phyloP scores from a whole-genome alignment of 202 grass and related monocot genomes.

The Carex arenaria region DNA sequence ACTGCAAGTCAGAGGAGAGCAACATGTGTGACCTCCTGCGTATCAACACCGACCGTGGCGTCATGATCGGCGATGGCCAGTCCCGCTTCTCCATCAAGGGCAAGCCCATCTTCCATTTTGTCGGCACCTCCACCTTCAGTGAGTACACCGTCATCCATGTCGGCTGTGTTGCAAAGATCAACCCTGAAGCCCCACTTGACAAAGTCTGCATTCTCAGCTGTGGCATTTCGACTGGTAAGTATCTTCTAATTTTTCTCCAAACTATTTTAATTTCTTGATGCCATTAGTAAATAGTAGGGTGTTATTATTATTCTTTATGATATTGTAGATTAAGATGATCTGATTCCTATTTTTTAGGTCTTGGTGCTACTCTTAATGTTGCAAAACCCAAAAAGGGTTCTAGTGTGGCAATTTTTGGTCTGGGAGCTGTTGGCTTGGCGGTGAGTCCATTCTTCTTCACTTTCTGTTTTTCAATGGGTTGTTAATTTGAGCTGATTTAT shows the following conservation, averaged over 20 bases:
- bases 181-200: slow-evolving; percentile 74
- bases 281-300: background rate
- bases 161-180: slow-evolving; percentile 83
- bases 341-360: slow-evolving; percentile 33
- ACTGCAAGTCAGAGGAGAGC: slow-evolving; percentile 82
- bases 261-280: background rate
- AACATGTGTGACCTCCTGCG: slow-evolving; percentile 93
- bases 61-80: slow-evolving; percentile 75
- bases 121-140: slow-evolving; percentile 93
- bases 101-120: slow-evolving; percentile 82
- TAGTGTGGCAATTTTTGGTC: slow-evolving; percentile 72
- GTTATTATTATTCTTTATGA: background rate
- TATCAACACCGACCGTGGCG: slow-evolving; percentile 84
- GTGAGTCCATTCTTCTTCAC: slow-evolving; percentile 23
- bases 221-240: slow-evolving; percentile 79
- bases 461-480: background rate
- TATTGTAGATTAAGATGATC: background rate
- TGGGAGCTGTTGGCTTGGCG: slow-evolving; percentile 86
- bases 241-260: background rate
- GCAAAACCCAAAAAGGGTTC: slow-evolving; percentile 77
- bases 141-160: slow-evolving; percentile 86
- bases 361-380: slow-evolving; percentile 85
- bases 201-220: slow-evolving; percentile 94
- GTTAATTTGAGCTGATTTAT: background rate
- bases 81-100: slow-evolving; percentile 71